Base-by-base conservation (phyloP, 495 filamentous ascomycete genomes). In the Jackrogersella minutella region DNA sequence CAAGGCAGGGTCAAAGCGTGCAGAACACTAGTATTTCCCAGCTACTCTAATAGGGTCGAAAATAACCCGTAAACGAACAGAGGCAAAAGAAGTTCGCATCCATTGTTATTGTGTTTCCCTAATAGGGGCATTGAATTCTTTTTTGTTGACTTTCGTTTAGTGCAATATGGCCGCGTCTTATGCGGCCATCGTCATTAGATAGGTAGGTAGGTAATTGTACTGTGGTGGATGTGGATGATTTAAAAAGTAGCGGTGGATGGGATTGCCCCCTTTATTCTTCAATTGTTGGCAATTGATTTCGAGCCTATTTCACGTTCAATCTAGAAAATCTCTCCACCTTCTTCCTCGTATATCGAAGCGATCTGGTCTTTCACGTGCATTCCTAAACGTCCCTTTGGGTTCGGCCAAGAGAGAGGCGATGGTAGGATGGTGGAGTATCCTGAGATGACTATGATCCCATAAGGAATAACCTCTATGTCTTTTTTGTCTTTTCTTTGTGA, bases 231-330 rank as follows among this genome's bases (percentile, higher is more conserved):
- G 59, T 26, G 44, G 22, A 31, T 31, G 26, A 40, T 17, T 36
- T 55, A 39, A 43, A 46, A 47, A 69, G 55, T 69, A 69, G 66
- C 66, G 66, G 66, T 69, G 66, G 66, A 56, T 61, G 36, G 33
- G n/a, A n/a, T 4, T 21, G 9, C 33, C 60, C 41, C 60, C 43
- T 64, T 64, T 26, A 46, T 26, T 53, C 46, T 61, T 56, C 26
- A 49, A 41, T 33, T 41, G 24, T 63, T 47, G 47, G 52, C 26
- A 43, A 44, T 58, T 39, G 14, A 10, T 33, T 16, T 41, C 31
- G 17, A 41, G 53, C 22, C 11, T 46, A 36, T 62, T 46, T 33
- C 47, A 28, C 17, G 41, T 46, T 44, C 39, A 36, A 53, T 7
- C 19, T 58, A 13, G 43, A 56, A 17, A 33, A 11, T 3, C 10